Evolutionary conservation across 2,329 filamentous ascomycete species (phyloP).

Genomic region (Ophiostoma australiae): DNA sequence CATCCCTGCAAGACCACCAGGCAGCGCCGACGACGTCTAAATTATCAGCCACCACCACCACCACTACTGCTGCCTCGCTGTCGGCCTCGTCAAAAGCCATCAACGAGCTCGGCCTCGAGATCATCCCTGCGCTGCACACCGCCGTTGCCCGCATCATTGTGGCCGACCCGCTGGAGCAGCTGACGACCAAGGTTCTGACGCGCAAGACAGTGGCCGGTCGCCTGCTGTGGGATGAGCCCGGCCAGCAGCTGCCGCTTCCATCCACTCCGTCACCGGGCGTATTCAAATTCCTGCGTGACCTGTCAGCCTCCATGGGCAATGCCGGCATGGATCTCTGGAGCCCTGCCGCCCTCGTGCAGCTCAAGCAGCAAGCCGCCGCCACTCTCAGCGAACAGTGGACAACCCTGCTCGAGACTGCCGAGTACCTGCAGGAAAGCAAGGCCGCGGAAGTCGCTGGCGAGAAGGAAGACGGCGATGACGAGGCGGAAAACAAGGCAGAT

Average conservation of each 20-base stretch:
- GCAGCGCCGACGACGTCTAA: constrained; percentile 29
- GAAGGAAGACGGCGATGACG: constrained; percentile 26
- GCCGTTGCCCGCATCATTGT: constrained; percentile 54
- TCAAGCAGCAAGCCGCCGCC: constrained; percentile 56
- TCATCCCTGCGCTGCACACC: constrained; percentile 61
- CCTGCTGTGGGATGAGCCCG: constrained; percentile 79
- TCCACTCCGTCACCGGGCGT: constrained; percentile 69
- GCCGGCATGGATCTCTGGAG: constrained; percentile 80
- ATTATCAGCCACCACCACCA: constrained; percentile 20
- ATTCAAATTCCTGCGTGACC: constrained; percentile 64
- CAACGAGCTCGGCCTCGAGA: constrained; percentile 52
- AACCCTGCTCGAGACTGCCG: constrained; percentile 37
- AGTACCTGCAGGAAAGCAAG: constrained; percentile 20
- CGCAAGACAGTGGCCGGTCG: constrained; percentile 53
- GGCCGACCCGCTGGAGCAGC: constrained; percentile 44
- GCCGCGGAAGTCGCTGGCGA: neutral
- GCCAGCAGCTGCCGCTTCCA: constrained; percentile 71
- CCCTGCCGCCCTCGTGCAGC: constrained; percentile 53
- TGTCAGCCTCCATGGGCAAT: constrained; percentile 63
- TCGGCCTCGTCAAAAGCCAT: constrained; percentile 30
- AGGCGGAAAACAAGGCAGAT: constrained; percentile 19
- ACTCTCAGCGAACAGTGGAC: constrained; percentile 49
- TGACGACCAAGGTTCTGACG: constrained; percentile 41
- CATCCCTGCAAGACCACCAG: constrained; percentile 32
- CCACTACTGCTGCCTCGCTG: constrained; percentile 36